Evolutionary conservation across 345 rosid genomes (phyloP), one percentile per base, ranked within the genome.

Genomic region (Moricandia moricandioides): DNA sequence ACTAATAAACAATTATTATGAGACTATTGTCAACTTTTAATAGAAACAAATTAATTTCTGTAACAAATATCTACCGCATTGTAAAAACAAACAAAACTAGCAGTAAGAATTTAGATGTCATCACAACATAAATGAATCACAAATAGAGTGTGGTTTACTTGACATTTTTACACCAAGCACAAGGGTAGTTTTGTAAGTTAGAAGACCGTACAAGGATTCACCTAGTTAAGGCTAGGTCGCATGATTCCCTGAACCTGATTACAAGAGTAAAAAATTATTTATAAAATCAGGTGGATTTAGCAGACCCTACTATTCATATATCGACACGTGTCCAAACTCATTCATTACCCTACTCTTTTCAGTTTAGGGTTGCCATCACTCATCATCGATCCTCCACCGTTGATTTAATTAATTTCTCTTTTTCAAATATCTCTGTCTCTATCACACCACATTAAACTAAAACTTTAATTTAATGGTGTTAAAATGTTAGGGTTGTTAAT

Each of bases 141-240:
- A 69, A 76, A 76, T 47, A 45, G 47, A 45, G 57, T 52, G 64
- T 13, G 40, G 16, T 52, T 69, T 54, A 76, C 74, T 69, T 76
- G 29, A 52, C 43, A 49, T 29, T 52, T 62, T 54, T 29, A 47
- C 65, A 76, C 74, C 65, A 29, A 65, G 24, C 43, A 55, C 39
- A 67, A 73, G 77, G 81, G 78, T 66, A 81, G 61, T 74, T 75
- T 63, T 45, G 86, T 81, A 78, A 85, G 73, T 72, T 31, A 40
- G 30, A 60, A 76, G 76, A 52, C 59, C 71, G 65, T 73, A 60
- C 80, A 78, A 82, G 72, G 74, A 69, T 66, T 80, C 78, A 71
- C 73, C 80, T 61, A 79, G 78, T 85, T 85, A 84, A 85, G 89
- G 92, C 85, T 82, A 67, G 81, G 86, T 86, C 87, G 81, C 80